These are phyloP conservation scores for Coprinopsis strossmayeri DNA, from an alignment of 768 basidiomycete species.

Conservation along the genomic window DNA sequence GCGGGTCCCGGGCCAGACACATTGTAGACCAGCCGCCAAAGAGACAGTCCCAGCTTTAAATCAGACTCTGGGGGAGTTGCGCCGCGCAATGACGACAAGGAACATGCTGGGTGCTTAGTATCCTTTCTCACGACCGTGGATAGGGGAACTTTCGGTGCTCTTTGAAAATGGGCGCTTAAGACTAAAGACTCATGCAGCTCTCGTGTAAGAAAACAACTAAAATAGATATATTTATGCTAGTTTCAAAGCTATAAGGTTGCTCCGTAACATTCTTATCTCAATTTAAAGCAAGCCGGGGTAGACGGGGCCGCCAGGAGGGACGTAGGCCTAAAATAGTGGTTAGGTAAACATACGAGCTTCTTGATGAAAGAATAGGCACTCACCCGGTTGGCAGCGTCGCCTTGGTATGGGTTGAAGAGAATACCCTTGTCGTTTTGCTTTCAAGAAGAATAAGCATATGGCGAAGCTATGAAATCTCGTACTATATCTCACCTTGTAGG, in stretches of 20 bases:
- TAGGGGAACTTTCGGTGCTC: too few relatives aligned
- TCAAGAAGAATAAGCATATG: background rate
- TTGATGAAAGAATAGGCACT: background rate
- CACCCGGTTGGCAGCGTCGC: slow-evolving; percentile 29
- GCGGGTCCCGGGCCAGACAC: too few relatives aligned
- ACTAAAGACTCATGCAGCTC: too few relatives aligned
- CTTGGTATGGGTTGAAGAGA: slow-evolving; percentile 28
- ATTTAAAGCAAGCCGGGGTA: slow-evolving; percentile 22
- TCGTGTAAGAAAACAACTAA: too few relatives aligned
- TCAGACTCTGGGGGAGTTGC: too few relatives aligned
- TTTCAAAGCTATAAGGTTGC: too few relatives aligned
- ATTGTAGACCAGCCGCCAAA: too few relatives aligned
- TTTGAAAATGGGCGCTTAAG: too few relatives aligned
- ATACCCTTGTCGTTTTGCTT: slow-evolving; percentile 30
- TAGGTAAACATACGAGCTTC: background rate
- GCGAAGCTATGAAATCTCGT: background rate
- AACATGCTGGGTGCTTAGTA: background rate
- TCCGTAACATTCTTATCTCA: too few relatives aligned
- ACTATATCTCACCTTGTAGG: slow-evolving; percentile 23
- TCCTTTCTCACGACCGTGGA: background rate
- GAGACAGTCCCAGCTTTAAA: too few relatives aligned
- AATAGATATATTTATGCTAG: too few relatives aligned
- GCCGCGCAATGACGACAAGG: background rate
- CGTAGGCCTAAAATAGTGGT: slow-evolving; percentile 18
- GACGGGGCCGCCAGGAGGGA: slow-evolving; percentile 27